Evolutionary conservation across 2,329 filamentous ascomycete species (phyloP), one percentile per base, ranked within the genome.

Genomic region (Lasiodiplodia theobromae): DNA sequence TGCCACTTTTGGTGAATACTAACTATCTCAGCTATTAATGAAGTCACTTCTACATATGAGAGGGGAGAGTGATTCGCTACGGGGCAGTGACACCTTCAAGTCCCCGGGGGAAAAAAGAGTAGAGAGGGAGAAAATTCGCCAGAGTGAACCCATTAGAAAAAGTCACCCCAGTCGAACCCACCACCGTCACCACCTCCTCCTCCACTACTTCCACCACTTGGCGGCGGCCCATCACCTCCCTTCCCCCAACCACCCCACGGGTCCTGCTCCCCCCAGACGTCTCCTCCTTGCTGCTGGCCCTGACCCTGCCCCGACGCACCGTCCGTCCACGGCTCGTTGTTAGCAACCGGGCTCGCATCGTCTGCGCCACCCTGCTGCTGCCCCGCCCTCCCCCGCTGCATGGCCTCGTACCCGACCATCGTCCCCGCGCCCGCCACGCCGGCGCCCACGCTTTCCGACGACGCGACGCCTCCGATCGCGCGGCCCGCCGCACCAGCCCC

Each of bases 321-420:
- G 28, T 31, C 70, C 14, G 73, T 67, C 47, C 73, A 74, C 31
- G 77, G 75, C 40, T 78, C 75, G 58, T 73, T 73, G 5, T 18
- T 7, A 67, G 71, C 70, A 23, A 72, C 71, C 18, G 80, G 75
- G 63, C 77, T 77, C 8, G 74, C 75, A 69, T 79, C 74, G 58
- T 78, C 76, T 10, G 47, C 34, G 11, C 25, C 44, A 28, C n/a
- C 31, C 60, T 72, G 70, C 31, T 74, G 71, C n/a, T 72, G 70
- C 25, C 74, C 71, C 8, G 78, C 79, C 71, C 81, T 77, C 2
- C 85, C 84, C 70, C 86, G 77, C 70, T 87, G 85, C 86, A 89
- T 87, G 4, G 87, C 87, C 75, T 89, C 88, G 72, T 88, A 89
- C 4, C 87, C 88, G 40, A 87, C 88, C 80, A 89, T 85, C 1